Base-by-base conservation (phyloP, 208 protist species). In the Leishmania tropica region DNA sequence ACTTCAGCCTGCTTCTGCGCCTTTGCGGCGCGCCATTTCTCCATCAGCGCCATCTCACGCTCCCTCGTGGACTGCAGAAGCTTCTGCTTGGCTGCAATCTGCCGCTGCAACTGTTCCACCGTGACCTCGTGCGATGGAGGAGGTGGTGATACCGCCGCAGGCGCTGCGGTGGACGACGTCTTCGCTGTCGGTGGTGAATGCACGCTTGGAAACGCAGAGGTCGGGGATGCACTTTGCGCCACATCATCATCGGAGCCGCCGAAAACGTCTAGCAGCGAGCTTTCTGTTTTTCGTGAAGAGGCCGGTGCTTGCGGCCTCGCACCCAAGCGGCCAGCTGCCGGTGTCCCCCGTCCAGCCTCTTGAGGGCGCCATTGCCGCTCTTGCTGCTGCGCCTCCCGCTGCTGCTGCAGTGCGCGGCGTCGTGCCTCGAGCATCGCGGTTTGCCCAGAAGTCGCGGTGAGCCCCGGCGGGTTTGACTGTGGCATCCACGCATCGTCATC, bases 1-100 rank as follows among this genome's bases (percentile, higher is more conserved):
- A 93, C 90, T 86, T 96, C 91, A 0, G 91, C 90, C 64, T 85
- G 67, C 84, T 92, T 92, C 75, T 95, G 88, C 5, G 91, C 93
- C 86, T 95, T 96, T 17, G 89, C 83, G 24, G 87, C 80, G 7
- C 90, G 83, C 89, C 89, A 95, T 78, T 84, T 87, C 15, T 95
- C 91, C 19, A 81, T n/a, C 74, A 95, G 80, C 3, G 89, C 90
- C 15, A 68, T 62, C 75, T 96, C 93, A 19, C 89, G 87, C 75
- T 94, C 89, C 15, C 75, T 84, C 1, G 87, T 86, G 1, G 89
- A 45, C 56, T 85, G 78, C 17, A 96, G 79, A 47, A 88, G 62
- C 79, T 93, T 91, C 71, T 93, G 90, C 76, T 93, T 90, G 24
- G 90, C 86, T 51, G 87, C 90, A 13, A 96, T 84, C 67, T 95